Evolutionary conservation across 805 yeast genomes (phyloP), one percentile per base, ranked within the genome.

Genomic region (Yamadazyma laniorum): DNA sequence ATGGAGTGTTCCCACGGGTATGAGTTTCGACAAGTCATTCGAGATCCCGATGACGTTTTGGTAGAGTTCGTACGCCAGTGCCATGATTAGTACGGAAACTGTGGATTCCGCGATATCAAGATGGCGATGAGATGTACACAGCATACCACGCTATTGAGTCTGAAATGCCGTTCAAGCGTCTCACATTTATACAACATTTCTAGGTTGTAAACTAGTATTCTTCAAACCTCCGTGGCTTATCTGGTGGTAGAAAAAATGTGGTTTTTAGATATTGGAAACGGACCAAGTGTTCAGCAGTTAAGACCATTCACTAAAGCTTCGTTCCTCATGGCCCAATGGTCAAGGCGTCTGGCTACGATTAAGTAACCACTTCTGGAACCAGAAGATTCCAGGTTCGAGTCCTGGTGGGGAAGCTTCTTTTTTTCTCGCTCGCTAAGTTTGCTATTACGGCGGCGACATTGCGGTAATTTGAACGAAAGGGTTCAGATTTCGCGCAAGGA

Each of bases 241-340:
- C n/a, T n/a, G n/a, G n/a, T n/a, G n/a, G n/a, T n/a, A n/a, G n/a
- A n/a, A n/a, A n/a, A n/a, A n/a, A n/a, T n/a, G n/a, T n/a, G n/a
- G n/a, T n/a, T n/a, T n/a, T n/a, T n/a, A n/a, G n/a, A n/a, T n/a
- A n/a, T n/a, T n/a, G n/a, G n/a, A n/a, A n/a, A n/a, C n/a, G n/a
- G n/a, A n/a, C n/a, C n/a, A n/a, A n/a, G n/a, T n/a, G n/a, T n/a
- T n/a, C n/a, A n/a, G n/a, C n/a, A n/a, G n/a, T n/a, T n/a, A 32
- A 32, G 13, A 22, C 6, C 29, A 13, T 6, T 17, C n/a, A 22
- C 15, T 23, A 37, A 51, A 60, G 69, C 70, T 65, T 66, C 71
- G 70, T 66, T 65, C 72, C 72, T 67, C 72, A 66, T 67, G 72
- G 72, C 72, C 72, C 72, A 67, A 67, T 67, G 72, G 72, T 67